A percentile compares a stretch with the other conserved stretches of the same genome.
These are phyloP conservation scores for Lactarius vividus DNA, from an alignment of 768 basidiomycete species.

Conservation along the genomic window DNA sequence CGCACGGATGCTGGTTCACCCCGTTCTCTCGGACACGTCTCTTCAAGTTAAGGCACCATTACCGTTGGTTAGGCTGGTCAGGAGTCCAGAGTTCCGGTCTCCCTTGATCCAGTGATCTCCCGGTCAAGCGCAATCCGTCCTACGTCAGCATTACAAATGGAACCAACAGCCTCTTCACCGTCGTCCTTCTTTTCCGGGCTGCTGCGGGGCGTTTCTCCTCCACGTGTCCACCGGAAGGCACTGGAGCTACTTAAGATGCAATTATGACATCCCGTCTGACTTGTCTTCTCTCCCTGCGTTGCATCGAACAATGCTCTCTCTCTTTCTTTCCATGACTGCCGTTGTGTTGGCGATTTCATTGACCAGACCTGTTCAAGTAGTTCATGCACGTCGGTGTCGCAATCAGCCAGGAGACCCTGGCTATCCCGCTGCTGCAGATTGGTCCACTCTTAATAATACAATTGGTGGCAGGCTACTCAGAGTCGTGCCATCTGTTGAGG, in stretches of 20 bases:
- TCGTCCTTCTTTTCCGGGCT: not conserved
- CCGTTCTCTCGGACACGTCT: not conserved
- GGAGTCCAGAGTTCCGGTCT: not conserved
- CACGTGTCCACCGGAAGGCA: not conserved
- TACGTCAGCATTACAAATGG: not conserved
- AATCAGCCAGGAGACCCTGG: conserved; percentile 25
- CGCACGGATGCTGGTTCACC: not conserved
- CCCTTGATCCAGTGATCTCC: not conserved
- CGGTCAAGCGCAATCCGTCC: not conserved
- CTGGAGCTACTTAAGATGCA: not conserved
- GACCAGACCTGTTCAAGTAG: not conserved
- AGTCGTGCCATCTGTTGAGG: conserved; percentile 21
- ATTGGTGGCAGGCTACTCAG: conserved; percentile 17
- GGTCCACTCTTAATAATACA: conserved; percentile 22
- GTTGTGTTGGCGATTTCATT: not conserved
- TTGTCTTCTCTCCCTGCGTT: not conserved
- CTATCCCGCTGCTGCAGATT: conserved; percentile 16
- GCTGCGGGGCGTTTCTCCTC: not conserved
- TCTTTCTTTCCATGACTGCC: not conserved
- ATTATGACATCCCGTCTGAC: not conserved
- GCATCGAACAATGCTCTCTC: not conserved
- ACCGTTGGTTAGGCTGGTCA: not conserved
- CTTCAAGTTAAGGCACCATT: not conserved
- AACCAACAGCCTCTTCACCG: not conserved
- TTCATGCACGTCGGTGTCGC: conserved; percentile 20